Evolutionary conservation across 345 rosid species (phyloP), one percentile per base, ranked within the genome.

Genomic region (Punica granatum): DNA sequence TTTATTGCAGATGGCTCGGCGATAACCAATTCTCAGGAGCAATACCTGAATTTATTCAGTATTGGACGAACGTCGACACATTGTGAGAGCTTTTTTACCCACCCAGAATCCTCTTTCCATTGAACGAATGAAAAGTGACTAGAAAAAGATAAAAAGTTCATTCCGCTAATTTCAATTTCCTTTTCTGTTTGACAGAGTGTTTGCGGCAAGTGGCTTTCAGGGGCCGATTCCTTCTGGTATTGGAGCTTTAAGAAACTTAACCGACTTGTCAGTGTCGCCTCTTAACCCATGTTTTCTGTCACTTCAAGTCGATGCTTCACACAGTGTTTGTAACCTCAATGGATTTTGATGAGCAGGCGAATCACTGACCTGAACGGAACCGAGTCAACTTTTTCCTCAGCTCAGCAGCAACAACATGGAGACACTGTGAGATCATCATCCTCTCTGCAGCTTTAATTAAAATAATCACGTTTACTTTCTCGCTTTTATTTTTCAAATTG

Each of bases 1-100:
- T 37, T 25, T 11, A 0, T 18, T 65, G 67, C 60, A 73, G 77
- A 23, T 67, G 66, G 65, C 72, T 71, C 3, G 60, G 72, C 19
- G 80, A 73, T 42, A 77, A 70, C 37, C 36, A 59, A 15, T 77
- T 77, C 51, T 32, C 23, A 0, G 80, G 80, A 13, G 37, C 11
- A n/a, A 67, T 77, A 19, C 80, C 80, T 0, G 41, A 70, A 48
- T 60, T 70, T 54, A 70, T 77, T 56, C 67, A 56, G 46, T 54
- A 73, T 16, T 67, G 69, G 63, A 67, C 37, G 25, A 70, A 59
- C 15, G 60, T 71, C 26, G 0, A 3, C 0, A 35, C 2, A 6
- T 32, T 65, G 65, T 71, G 12, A 65, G 74, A 16, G 54, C n/a
- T 35, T 56, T 46, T 2, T 54, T n/a, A n/a, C n/a, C n/a, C n/a